Evolutionary conservation across 2,329 filamentous ascomycete genomes (phyloP), one percentile per base, ranked within the genome.

Genomic region (Aureobasidium sp.): DNA sequence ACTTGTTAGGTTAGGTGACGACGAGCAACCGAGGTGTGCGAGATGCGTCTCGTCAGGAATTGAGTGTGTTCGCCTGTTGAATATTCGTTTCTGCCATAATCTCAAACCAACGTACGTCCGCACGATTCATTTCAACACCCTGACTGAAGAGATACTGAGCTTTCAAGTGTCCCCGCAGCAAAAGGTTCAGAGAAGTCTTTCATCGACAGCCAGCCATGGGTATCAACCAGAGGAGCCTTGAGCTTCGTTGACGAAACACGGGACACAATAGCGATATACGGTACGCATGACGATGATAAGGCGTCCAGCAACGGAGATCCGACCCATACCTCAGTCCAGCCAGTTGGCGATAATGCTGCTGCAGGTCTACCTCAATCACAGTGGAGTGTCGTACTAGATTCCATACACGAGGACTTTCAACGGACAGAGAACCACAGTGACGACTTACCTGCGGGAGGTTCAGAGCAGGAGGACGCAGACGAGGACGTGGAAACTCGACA

Each of bases 201-300:
- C 19, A 12, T 14, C 2, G 52, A 56, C 17, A 27, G 14, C 5
- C 52, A 56, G 52, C 31, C 52, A 37, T 56, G 52, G 52, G 52
- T 56, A 12, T 42, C 52, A 3, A 56, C 52, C 8, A n/a, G 17
- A 29, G 52, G 52, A 14, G 22, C 11, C 17, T 29, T 56, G 15
- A 56, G 37, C 37, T 56, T 39, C 39, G 52, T 56, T 17, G 52
- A 56, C 37, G 52, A 56, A 15, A 56, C 52, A 37, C 52, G 37
- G 22, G 52, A 56, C 24, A 56, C 35, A 17, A 40, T 56, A 39
- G 52, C 52, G 3, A 56, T 56, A 29, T 42, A 56, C 35, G 52
- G 39, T 2, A 56, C 52, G n/a, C 2, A 27, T 9, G 39, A n/a
- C n/a, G 29, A 37, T 14, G n/a, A 39, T 2, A 53, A 22, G 5